Evolutionary conservation across 2,329 filamentous ascomycete genomes (phyloP), one percentile per base, ranked within the genome.

Genomic region (Achaetomium macrosporum): DNA sequence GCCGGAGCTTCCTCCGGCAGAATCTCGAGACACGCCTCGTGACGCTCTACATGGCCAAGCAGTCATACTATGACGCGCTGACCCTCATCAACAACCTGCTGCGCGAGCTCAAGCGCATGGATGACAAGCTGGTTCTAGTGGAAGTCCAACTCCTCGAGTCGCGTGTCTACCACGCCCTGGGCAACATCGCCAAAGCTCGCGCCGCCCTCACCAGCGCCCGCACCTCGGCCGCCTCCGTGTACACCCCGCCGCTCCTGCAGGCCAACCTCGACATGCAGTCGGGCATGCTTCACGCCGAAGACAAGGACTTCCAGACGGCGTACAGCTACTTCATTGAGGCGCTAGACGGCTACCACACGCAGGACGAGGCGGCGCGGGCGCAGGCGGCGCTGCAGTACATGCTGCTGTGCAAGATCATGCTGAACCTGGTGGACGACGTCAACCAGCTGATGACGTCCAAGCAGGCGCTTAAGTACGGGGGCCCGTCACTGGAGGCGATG

Each of bases 241-340:
- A 99, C 77, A 96, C 91, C 20, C 93, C 93, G 47, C 93, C 95
- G 3, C 78, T 95, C 61, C 81, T 99, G 54, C 95, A 99, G 75
- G 93, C 93, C 42, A 90, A 93, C 64, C 82, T 99, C 61, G 93
- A 99, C 68, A 97, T 99, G 93, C 93, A 99, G 77, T 96, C 90
- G 59, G 95, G 93, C 61, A 97, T 97, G 87, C 83, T 99, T 54
- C 95, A 99, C 71, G 93, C 93, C 20, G 95, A 99, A 73, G 93
- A 99, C 69, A 88, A 90, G 74, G 95, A 99, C 75, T 99, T 99
- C 81, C 96, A 95, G 76, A 99, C 93, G 25, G 90, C 93, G 46
- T 99, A 88, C 73, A 96, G 91, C 46, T 99, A 99, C 79, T 99
- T 99, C 72, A 97, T 99, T 71, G 93, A 99, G 75, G 93, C 95